Evolutionary conservation across 2,329 filamentous ascomycete species (phyloP), one percentile per base, ranked within the genome.

Genomic region (Nothophaeocryptopus gaeumannii): DNA sequence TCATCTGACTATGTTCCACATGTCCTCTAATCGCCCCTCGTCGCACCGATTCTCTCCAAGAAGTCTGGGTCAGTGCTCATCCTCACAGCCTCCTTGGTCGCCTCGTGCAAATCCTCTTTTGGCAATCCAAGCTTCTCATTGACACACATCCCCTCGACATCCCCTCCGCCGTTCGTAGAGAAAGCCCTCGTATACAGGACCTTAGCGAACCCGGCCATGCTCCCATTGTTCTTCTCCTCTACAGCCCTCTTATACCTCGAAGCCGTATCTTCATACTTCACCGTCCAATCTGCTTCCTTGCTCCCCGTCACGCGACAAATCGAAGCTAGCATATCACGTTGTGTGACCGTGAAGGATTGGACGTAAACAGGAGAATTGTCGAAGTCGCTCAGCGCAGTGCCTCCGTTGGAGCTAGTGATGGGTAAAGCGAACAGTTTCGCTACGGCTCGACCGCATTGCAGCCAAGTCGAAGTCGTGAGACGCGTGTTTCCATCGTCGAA

Each of bases 171-270:
- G 40, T 62, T 60, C 11, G 55, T 55, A 30, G 56, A 68, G 55
- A 86, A 86, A 0, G 70, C 66, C 5, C 79, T 66, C 0, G 78
- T 63, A 58, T 85, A 86, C 58, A 87, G 70, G 47, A 75, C 41
- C 60, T 74, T 73, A 1, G 58, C 64, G 54, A 76, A 81, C 0
- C 75, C 82, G 8, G 55, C 60, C 43, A 42, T 56, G 12, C 74
- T 72, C 20, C 72, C 76, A 7, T 55, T 42, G 50, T 74, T 63
- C 2, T 84, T 38, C 30, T 64, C 59, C 45, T 72, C 72, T 50
- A 72, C 54, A 0, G 74, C 81, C 1, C 77, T 70, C 47, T 70
- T 63, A 52, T 74, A 80, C 26, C 82, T 72, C 60, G 78, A 66
- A 49, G 64, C 31, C 0, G 55, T 39, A 1, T 45, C 38, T 26